Evolutionary conservation across 768 basidiomycete genomes (phyloP).

Genomic region (Panaeolus papilionaceus): DNA sequence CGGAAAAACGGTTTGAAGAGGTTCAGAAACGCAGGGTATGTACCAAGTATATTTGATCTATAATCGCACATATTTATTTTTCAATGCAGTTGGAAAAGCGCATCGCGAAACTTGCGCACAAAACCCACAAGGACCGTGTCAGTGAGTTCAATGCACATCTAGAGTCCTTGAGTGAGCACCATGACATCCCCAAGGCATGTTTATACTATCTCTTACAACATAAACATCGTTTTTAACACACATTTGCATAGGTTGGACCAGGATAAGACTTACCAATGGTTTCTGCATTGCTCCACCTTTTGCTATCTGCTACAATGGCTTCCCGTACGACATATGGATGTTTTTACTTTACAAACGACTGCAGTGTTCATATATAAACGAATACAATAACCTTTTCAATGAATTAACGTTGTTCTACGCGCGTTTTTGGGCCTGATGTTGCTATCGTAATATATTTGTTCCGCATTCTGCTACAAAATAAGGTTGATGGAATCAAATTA

Average conservation of each 20-base stretch:
- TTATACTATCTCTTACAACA: constrained; percentile 13
- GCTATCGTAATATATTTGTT: constrained; percentile 61
- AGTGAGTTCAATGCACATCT: constrained; percentile 88
- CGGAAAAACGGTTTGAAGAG: constrained; percentile 88
- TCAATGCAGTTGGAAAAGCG: constrained; percentile 67
- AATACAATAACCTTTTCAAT: neutral
- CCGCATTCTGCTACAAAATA: constrained; percentile 44
- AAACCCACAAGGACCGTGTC: constrained; percentile 94
- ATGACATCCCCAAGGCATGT: constrained; percentile 89
- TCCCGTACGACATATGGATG: constrained; percentile 11
- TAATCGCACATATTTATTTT: constrained; percentile 14
- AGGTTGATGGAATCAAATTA: constrained; percentile 41
- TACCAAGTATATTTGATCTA: constrained; percentile 18
- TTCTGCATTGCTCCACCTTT: neutral
- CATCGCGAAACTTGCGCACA: constrained; percentile 77
- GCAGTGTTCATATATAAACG: neutral
- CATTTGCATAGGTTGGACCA: constrained; percentile 72
- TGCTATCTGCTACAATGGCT: neutral
- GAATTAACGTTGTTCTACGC: neutral
- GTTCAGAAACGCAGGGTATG: constrained; percentile 82
- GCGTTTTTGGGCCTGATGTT: constrained; percentile 17
- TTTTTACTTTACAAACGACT: constrained; percentile 7
- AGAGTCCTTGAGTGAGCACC: constrained; percentile 89
- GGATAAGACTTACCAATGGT: constrained; percentile 57
- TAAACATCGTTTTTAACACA: constrained; percentile 18